Percentiles rank a stretch among this genome's conserved stretches.
phyloP scores from a whole-genome alignment of 2,329 filamentous ascomycete genomes.

The Aspergillus chevalieri region DNA sequence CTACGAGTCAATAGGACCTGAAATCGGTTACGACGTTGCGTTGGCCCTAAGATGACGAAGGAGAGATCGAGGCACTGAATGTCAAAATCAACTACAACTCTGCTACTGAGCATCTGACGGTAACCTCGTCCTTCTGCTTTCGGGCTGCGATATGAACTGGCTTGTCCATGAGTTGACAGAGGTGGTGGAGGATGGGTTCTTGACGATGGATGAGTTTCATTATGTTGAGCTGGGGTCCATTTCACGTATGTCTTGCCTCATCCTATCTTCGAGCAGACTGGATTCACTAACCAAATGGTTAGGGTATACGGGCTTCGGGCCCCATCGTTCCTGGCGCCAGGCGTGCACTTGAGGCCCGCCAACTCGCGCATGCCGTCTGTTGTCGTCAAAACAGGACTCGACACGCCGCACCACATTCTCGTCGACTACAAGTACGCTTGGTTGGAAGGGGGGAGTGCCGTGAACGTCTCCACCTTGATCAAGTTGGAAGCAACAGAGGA shows the following conservation, averaged over 20 bases:
- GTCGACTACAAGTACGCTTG: not conserved
- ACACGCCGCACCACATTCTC: not conserved
- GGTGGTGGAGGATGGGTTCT: not conserved
- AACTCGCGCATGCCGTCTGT: not conserved
- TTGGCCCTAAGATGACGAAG: not conserved
- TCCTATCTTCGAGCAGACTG: conserved; percentile 26
- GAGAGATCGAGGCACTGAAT: not conserved
- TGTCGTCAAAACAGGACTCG: not conserved
- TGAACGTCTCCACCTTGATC: not conserved
- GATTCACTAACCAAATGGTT: not conserved
- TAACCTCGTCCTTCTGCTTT: not conserved
- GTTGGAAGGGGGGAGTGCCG: not conserved
- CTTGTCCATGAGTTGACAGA: not conserved
- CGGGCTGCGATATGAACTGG: not conserved
- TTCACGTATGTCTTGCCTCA: not conserved
- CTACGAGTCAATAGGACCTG: not conserved
- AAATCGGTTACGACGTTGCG: not conserved
- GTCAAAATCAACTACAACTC: not conserved
- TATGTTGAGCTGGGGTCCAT: not conserved
- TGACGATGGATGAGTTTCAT: not conserved
- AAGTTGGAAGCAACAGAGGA: not conserved
- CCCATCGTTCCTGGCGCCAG: not conserved
- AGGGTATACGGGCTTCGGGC: not conserved
- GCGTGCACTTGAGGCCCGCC: not conserved
- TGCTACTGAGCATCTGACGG: not conserved